Evolutionary conservation across 1,139 yeast genomes (phyloP), one percentile per base, ranked within the genome.

Genomic region (Candida tropicalis): DNA sequence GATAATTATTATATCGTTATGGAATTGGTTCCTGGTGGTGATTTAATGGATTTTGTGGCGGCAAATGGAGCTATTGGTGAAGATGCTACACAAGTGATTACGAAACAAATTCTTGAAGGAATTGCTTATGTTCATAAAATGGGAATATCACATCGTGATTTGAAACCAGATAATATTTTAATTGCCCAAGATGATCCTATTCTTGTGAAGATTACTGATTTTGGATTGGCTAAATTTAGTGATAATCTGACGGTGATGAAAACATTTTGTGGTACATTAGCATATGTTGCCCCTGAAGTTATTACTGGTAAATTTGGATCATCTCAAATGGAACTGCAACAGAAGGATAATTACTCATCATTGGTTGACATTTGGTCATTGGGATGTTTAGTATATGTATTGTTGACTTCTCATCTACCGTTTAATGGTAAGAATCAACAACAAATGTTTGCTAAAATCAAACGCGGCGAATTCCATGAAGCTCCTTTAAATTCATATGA

Each of bases 11-110:
- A 88, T 60, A 73, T 93, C 50, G 91, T 93, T 4, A 91, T 93
- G 97, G 99, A 93, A 59, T 85, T 84, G 54, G 95, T 93, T 15
- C 84, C 95, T 0, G 97, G 97, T 8, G 99, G 99, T n/a, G 99
- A 93, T 62, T 69, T 93, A 47, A 93, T 93, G 99, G 98, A 83
- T 65, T 90, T 88, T 66, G 95, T 91, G 2, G 93, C 95, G 0
- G 88, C 91, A 2, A 86, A 87, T 62, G 97, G 97, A 1, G 81
- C 95, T 4, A 87, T 91, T 29, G 90, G 95, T 15, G 99, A 91
- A 62, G 90, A 82, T 41, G 95, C 96, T 2, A 86, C 93, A 4
- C 82, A 86, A 52, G 96, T 87, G 44, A 87, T 93, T 16, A 77
- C 95, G 1, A 79, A 80, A 51, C 99, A 93, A 62, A 83, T 93